phyloP scores from a whole-genome alignment of 768 basidiomycete genomes.

The Panaeolus papilionaceus region DNA sequence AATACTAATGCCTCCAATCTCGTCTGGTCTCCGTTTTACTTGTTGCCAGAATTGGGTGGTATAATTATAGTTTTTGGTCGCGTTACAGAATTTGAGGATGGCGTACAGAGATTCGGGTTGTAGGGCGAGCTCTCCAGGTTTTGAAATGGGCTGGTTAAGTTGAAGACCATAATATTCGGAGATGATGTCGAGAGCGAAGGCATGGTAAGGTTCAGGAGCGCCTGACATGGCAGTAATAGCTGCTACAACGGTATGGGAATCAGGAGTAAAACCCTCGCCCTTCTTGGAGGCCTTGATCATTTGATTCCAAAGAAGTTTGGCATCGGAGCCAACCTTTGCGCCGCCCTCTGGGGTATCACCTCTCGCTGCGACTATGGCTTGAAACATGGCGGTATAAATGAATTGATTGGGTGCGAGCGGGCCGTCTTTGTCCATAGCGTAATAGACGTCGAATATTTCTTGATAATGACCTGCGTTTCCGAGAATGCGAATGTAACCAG shows the following conservation, averaged over 20 bases:
- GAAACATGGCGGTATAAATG: constrained; percentile 73
- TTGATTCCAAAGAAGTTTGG: constrained; percentile 74
- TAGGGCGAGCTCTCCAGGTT: constrained; percentile 48
- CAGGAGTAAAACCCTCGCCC: constrained; percentile 52
- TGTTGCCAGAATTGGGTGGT: constrained; percentile 65
- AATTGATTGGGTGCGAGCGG: constrained; percentile 63
- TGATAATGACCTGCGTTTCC: constrained; percentile 65
- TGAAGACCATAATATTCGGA: constrained; percentile 68
- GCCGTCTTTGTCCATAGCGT: constrained; percentile 68
- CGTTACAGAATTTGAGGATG: constrained; percentile 62
- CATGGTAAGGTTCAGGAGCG: constrained; percentile 64
- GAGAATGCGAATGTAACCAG: constrained; percentile 71
- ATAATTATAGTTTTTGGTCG: constrained; percentile 50
- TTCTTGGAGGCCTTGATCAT: constrained; percentile 59
- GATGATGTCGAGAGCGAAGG: constrained; percentile 70
- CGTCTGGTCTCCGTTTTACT: constrained; percentile 54
- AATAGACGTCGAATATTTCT: constrained; percentile 78
- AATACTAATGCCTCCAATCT: constrained; percentile 42
- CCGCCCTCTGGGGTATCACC: constrained; percentile 33
- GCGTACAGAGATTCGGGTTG: constrained; percentile 55
- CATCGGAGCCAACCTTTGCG: constrained; percentile 64
- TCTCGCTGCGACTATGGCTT: constrained; percentile 44
- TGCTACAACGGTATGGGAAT: constrained; percentile 57
- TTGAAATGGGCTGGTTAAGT: constrained; percentile 46
- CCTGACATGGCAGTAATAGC: constrained; percentile 60